phyloP scores from a whole-genome alignment of 2,329 filamentous ascomycete species.

The Clarireedia homoeocarpa region DNA sequence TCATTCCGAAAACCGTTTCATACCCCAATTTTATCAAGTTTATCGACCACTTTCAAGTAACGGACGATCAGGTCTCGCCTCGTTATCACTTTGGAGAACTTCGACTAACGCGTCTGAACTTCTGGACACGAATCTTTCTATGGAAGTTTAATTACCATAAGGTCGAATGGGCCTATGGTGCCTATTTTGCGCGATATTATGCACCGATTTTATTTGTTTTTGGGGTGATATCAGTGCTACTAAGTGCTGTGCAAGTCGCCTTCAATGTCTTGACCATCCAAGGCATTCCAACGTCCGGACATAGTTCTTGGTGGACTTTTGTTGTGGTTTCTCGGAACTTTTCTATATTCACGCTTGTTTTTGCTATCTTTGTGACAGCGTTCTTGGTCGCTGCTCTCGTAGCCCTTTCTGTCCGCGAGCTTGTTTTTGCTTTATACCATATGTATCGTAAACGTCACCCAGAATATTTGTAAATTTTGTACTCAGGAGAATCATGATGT shows the following conservation, averaged over 20 bases:
- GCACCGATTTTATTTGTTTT: slow-evolving; percentile 11
- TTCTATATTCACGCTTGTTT: not conserved
- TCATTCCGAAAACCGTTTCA: not conserved
- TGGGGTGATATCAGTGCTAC: not conserved
- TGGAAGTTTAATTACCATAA: not conserved
- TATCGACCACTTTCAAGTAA: slow-evolving; percentile 2
- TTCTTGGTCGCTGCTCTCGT: not conserved
- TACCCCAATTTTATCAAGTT: slow-evolving; percentile 10
- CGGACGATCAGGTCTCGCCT: slow-evolving; percentile 18
- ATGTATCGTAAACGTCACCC: not conserved
- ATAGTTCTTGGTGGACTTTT: not conserved
- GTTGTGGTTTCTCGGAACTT: not conserved
- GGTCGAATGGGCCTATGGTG: slow-evolving; percentile 5
- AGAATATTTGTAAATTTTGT: not conserved
- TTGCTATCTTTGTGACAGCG: not conserved
- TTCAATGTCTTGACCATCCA: too few relatives aligned
- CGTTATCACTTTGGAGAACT: slow-evolving; percentile 31
- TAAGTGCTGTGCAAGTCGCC: not conserved
- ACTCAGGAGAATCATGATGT: not conserved
- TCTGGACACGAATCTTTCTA: slow-evolving; percentile 8
- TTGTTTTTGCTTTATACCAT: not conserved
- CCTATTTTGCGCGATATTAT: slow-evolving; percentile 10
- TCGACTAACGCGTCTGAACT: slow-evolving; percentile 20
- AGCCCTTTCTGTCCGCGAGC: not conserved
- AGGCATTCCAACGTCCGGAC: not conserved